These are phyloP conservation scores for Tricharina praecox DNA, from an alignment of 495 filamentous ascomycete species.

Conservation along the genomic window DNA sequence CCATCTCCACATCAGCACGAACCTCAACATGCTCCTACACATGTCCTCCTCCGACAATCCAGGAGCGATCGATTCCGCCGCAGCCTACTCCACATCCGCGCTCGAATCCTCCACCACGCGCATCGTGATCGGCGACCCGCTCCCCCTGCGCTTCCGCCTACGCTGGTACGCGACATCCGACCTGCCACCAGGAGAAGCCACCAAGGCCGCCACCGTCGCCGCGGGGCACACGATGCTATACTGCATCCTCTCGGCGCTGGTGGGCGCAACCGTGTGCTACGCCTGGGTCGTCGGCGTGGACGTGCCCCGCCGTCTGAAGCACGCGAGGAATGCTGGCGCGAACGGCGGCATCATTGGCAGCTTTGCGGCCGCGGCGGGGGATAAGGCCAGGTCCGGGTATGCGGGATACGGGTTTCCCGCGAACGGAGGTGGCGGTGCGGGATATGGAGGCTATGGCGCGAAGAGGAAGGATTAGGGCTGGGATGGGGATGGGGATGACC, in stretches of 20 bases:
- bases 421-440: slow-evolving; percentile 21
- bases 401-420: slow-evolving; percentile 39
- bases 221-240: slow-evolving; percentile 16
- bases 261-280: slow-evolving; percentile 30
- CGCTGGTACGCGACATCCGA: slow-evolving; percentile 67
- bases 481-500: too few species aligned
- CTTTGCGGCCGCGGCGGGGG: slow-evolving; percentile 5
- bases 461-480: slow-evolving; percentile 43
- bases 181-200: slow-evolving; percentile 38
- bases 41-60: slow-evolving; percentile 26
- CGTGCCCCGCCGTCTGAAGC: slow-evolving; percentile 33
- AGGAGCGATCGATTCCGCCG: slow-evolving; percentile 64
- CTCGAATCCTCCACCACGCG: slow-evolving; percentile 40
- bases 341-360: slow-evolving; percentile 28
- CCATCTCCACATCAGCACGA: slow-evolving; percentile 79
- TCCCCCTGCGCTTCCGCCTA: slow-evolving; percentile 65
- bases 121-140: slow-evolving; percentile 70
- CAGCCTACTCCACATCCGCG: slow-evolving; percentile 69
- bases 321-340: slow-evolving; percentile 31
- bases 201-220: slow-evolving; percentile 31
- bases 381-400: slow-evolving; percentile 12
- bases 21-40: slow-evolving; percentile 45
- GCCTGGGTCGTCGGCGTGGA: slow-evolving; percentile 29
- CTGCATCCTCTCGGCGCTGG: slow-evolving; percentile 27
- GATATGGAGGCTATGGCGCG: slow-evolving; percentile 30